These are phyloP conservation scores for Daldinia loculata DNA, from an alignment of 495 filamentous ascomycete genomes.

Conservation along the genomic window DNA sequence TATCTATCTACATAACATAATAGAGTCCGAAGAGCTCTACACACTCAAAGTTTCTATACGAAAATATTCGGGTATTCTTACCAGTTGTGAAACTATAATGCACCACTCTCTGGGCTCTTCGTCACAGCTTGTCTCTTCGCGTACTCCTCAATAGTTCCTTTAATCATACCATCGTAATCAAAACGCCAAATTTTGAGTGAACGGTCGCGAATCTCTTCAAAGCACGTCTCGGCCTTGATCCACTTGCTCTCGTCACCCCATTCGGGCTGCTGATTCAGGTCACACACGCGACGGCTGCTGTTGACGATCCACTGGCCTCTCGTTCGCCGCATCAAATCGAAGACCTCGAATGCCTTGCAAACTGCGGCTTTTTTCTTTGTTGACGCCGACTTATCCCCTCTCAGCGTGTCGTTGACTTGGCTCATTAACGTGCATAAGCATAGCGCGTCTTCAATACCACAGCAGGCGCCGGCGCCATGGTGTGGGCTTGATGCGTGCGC, in stretches of 20 bases:
- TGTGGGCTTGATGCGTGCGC: slow-evolving; percentile 55
- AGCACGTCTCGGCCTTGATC: slow-evolving; percentile 47
- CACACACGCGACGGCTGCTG: slow-evolving; percentile 42
- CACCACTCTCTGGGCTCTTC: not conserved
- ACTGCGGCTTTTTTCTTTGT: slow-evolving; percentile 21
- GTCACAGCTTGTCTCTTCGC: not conserved
- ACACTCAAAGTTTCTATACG: no score
- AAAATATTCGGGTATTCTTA: no score
- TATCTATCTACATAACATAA: no score
- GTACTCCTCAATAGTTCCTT: slow-evolving; percentile 13
- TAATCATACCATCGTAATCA: slow-evolving; percentile 47
- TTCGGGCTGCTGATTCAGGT: slow-evolving; percentile 47
- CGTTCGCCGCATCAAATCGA: slow-evolving; percentile 29
- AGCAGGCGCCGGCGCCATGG: slow-evolving; percentile 55
- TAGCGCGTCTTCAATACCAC: slow-evolving; percentile 52
- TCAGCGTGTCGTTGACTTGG: slow-evolving; percentile 10
- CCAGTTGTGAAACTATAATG: not conserved
- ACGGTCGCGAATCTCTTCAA: slow-evolving; percentile 45
- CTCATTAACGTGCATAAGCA: slow-evolving; percentile 32
- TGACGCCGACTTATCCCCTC: not conserved
- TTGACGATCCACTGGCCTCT: slow-evolving; percentile 50
- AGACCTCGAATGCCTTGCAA: slow-evolving; percentile 25
- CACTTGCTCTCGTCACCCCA: slow-evolving; percentile 36
- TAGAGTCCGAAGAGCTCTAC: no score
- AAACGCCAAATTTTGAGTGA: slow-evolving; percentile 49